A percentile compares a stretch with the other conserved stretches of the same genome.
Evolutionary conservation across 352 stramenopile genomes (phyloP).

Genomic region (Phytopythium boreale): DNA sequence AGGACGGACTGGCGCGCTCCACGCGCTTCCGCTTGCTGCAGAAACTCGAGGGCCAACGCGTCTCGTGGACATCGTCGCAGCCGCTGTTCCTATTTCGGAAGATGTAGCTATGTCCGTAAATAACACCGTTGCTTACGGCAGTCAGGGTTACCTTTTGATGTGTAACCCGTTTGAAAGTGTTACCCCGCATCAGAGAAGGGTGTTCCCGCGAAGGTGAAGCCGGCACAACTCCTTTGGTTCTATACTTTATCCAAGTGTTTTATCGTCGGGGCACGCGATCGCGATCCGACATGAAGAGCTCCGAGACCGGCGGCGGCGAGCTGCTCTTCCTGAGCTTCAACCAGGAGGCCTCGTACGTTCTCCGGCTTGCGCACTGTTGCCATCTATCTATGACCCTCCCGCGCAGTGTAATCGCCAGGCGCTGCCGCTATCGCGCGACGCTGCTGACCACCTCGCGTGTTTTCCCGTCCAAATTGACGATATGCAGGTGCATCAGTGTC

Average conservation of each 20-base stretch:
- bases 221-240: not conserved
- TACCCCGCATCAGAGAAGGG: not conserved
- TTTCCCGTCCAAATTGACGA: not conserved
- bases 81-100: constrained; percentile 18
- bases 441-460: constrained; percentile 7
- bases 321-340: constrained; percentile 92
- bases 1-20: constrained; percentile 22
- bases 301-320: constrained; percentile 42
- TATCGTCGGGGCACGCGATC: not conserved
- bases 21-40: constrained; percentile 23
- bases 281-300: constrained; percentile 31
- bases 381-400: not conserved
- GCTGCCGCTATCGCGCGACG: not conserved
- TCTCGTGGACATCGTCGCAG: constrained; percentile 44
- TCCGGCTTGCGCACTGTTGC: not conserved
- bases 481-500: constrained; percentile 84
- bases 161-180: not conserved
- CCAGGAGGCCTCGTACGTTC: constrained; percentile 85
- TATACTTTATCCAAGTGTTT: constrained; percentile 5
- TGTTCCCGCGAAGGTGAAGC: not conserved
- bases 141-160: not conserved
- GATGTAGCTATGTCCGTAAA: not conserved
- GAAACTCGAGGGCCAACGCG: constrained; percentile 16
- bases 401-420: not conserved
- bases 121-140: not conserved